Evolutionary conservation across 208 protist species (phyloP), one percentile per base, ranked within the genome.

Genomic region (Trichomonas vaginalis): DNA sequence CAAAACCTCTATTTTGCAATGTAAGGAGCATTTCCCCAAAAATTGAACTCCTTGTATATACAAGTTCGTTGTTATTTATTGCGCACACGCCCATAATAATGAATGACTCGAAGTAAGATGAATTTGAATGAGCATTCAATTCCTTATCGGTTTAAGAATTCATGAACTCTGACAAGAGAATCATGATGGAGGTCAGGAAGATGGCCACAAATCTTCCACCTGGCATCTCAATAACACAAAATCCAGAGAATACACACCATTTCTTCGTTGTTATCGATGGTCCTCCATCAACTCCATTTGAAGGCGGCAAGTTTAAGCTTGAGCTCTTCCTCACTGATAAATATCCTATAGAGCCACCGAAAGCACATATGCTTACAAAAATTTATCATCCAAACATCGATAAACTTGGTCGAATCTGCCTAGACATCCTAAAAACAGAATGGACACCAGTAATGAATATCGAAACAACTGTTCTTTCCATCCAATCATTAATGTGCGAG

Each of bases 381-480:
- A 98, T 98, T 46, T 98, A 98, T 96, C 98, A 98, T 96, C 98
- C 98, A 96, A 98, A 99, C 96, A 97, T 98, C 90, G 97, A 98
- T 96, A 96, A 96, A 46, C 87, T 98, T 9, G 98, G 98, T 17
- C 96, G 98, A 62, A 99, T 99, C 87, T 99, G 98, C 97, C 97
- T 99, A 21, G 98, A 99, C 96, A 99, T 99, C 96, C 96, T 99
- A 32, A 99, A 99, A 97, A 98, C 98, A 95, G 98, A 99, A 96
- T 99, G 98, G 98, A 98, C 97, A 95, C 98, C 98, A 47, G 98
- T 83, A 45, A 37, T 96, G 15, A 96, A 96, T 35, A 47, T 96
- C 47, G 80, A 45, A 17, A 96, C 96, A 17, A 21, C 96, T n/a
- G 39, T 96, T 32, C 12, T 96, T 51, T 96, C 96, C 0, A 95